Percentiles rank a stretch among this genome's conserved stretches.
These are phyloP conservation scores for Penicillium sp. DNA, from an alignment of 2,329 filamentous ascomycete species.

Conservation along the genomic window DNA sequence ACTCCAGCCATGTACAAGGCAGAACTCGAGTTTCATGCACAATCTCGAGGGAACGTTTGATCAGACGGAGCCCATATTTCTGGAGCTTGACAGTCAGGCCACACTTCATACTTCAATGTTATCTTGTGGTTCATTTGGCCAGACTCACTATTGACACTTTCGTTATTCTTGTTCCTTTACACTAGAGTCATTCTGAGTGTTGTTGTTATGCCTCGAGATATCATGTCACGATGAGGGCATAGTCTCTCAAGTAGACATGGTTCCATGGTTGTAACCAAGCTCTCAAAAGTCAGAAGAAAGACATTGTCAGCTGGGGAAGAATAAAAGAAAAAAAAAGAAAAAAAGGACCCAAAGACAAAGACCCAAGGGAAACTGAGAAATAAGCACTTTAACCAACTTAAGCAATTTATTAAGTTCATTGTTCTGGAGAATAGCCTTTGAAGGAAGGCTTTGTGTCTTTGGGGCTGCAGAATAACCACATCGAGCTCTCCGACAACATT, in stretches of 20 bases:
- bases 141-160: no score
- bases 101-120: no score
- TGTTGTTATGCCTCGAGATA: not conserved
- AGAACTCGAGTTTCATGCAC: no score
- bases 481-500: not conserved
- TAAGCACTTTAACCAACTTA: not conserved
- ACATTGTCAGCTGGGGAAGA: not conserved
- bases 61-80: no score
- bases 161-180: no score
- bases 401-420: not conserved
- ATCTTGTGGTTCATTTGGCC: no score
- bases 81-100: no score
- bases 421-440: not conserved
- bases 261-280: no score
- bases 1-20: no score
- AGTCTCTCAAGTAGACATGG: not conserved
- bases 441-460: not conserved
- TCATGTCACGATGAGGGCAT: not conserved
- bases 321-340: not conserved
- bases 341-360: not conserved
- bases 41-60: no score
- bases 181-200: no score
- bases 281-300: not conserved
- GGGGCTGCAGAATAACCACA: not conserved
- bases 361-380: no score